Base-by-base conservation (phyloP, 1,284 basidiomycete genomes). In the Naganishia sp. region DNA sequence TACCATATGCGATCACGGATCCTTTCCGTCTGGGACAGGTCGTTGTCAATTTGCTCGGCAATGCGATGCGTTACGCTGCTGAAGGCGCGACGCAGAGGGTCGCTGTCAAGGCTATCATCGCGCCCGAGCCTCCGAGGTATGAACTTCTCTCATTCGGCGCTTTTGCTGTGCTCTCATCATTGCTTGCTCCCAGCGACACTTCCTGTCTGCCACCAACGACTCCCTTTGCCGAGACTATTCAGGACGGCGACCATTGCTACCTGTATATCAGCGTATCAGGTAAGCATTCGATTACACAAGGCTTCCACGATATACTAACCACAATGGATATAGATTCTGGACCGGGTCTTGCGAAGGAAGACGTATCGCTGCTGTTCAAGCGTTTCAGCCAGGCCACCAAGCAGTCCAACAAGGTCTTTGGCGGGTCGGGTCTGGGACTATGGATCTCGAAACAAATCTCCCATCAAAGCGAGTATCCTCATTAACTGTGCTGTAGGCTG, bases 401-500 rank as follows among this genome's bases (percentile, higher is more conserved):
- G 15, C 71, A 75, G 60, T 72, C 73, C 25, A 74, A 74, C 60
- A 76, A 72, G 6, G 72, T 76, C 39, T 81, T 78, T 62, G 80
- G 80, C 15, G 80, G 65, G 6, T 62, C 58, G 5, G 79, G 79
- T 11, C 69, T 81, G 9, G 80, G 79, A 0, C 64, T 81, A 42
- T 81, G 77, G 70, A 77, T 77, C 18, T 75, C 73, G 45, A 67
- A 75, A 54, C 72, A 76, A 67, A 74, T 79, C 55, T 72, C 76
- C 23, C 74, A 76, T 51, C 66, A 67, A 47, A 67, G 61, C 52
- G 45, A 15, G 61, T 53, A 15, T 10, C 21, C 17, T 39, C 5
- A 15, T n/a, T 2, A 2, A 17, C 7, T 4, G n/a, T 41, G 13
- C n/a, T 28, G 28, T 28, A 3, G 28, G 35, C 35, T 9, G 13